Evolutionary conservation across 768 basidiomycete genomes (phyloP).

Genomic region (Kwoniella sp.): DNA sequence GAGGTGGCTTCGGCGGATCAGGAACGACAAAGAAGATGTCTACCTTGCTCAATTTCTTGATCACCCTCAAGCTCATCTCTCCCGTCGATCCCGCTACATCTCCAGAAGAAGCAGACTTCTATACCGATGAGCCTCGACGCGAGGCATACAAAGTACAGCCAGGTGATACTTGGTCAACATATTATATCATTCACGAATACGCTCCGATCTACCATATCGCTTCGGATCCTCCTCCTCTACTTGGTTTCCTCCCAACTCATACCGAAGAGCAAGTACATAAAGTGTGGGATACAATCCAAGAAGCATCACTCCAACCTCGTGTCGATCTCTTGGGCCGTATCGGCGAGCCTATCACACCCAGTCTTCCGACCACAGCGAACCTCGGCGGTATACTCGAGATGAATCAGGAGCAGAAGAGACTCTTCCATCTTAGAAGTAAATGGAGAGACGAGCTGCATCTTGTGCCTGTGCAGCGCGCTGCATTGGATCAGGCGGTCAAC

Average conservation of each 20-base stretch:
- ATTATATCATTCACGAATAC: slow-evolving; percentile 65
- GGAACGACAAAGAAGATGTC: slow-evolving; percentile 65
- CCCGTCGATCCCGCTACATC: slow-evolving; percentile 62
- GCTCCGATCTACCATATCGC: slow-evolving; percentile 69
- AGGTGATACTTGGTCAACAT: slow-evolving; percentile 7
- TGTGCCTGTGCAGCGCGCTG: slow-evolving; percentile 27
- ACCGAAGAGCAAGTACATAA: slow-evolving; percentile 44
- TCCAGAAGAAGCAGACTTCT: slow-evolving; percentile 59
- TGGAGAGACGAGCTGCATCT: slow-evolving; percentile 29
- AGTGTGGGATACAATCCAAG: slow-evolving; percentile 26
- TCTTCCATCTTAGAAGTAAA: slow-evolving; percentile 10
- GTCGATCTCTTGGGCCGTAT: slow-evolving; percentile 12
- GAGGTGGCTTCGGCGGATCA: slow-evolving; percentile 65
- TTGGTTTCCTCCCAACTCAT: slow-evolving; percentile 61
- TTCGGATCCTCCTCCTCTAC: slow-evolving; percentile 61
- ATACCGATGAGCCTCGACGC: slow-evolving; percentile 40
- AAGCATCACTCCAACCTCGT: slow-evolving; percentile 22
- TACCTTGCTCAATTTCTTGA: slow-evolving; percentile 66
- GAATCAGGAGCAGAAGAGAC: slow-evolving; percentile 4
- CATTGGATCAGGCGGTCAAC: slow-evolving; percentile 27
- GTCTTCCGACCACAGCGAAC: slow-evolving; percentile 10
- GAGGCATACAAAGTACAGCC: slow-evolving; percentile 26
- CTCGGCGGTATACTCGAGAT: slow-evolving; percentile 10
- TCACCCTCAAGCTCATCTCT: slow-evolving; percentile 63
- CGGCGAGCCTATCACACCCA: slow-evolving; percentile 7